phyloP scores from a whole-genome alignment of 1,139 yeast species.

The Yamadazyma epiphylla region DNA sequence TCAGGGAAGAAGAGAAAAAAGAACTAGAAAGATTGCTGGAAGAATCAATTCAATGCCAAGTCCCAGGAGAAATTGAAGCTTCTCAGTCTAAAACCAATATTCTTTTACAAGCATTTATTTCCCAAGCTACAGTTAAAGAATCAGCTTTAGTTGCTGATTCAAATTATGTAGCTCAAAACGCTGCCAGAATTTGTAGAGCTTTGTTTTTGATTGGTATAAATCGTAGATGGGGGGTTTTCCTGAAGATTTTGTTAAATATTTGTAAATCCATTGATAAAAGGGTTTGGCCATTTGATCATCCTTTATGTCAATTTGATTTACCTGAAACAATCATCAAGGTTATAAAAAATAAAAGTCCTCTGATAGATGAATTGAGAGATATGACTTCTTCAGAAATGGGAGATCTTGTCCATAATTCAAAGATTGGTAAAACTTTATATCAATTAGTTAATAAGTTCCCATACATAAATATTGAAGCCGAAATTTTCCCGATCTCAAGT shows the following conservation, averaged over 20 bases:
- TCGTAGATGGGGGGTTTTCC: constrained; percentile 84
- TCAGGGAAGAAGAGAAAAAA: constrained; percentile 78
- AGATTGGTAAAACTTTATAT: constrained; percentile 65
- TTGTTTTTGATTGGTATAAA: constrained; percentile 80
- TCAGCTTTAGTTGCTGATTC: constrained; percentile 84
- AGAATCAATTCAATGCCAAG: constrained; percentile 68
- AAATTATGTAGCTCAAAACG: constrained; percentile 91
- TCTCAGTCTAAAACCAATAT: constrained; percentile 86
- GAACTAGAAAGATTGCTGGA: constrained; percentile 68
- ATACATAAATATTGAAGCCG: constrained; percentile 64
- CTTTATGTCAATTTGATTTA: constrained; percentile 80
- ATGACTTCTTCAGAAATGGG: constrained; percentile 79
- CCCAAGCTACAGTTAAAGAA: constrained; percentile 68
- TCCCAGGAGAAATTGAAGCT: constrained; percentile 73
- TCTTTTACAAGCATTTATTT: constrained; percentile 81
- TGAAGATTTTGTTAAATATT: constrained; percentile 68
- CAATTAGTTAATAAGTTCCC: constrained; percentile 73
- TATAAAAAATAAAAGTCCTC: constrained; percentile 60
- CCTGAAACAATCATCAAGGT: constrained; percentile 63
- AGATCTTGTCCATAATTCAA: constrained; percentile 76
- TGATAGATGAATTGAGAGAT: constrained; percentile 70
- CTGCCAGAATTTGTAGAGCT: constrained; percentile 91
- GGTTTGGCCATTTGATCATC: constrained; percentile 90
- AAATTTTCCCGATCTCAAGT: constrained; percentile 85
- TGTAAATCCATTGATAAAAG: constrained; percentile 85